Conservation (phyloP, 2,329 filamentous ascomycete species). For the Microdochium nivale region DNA sequence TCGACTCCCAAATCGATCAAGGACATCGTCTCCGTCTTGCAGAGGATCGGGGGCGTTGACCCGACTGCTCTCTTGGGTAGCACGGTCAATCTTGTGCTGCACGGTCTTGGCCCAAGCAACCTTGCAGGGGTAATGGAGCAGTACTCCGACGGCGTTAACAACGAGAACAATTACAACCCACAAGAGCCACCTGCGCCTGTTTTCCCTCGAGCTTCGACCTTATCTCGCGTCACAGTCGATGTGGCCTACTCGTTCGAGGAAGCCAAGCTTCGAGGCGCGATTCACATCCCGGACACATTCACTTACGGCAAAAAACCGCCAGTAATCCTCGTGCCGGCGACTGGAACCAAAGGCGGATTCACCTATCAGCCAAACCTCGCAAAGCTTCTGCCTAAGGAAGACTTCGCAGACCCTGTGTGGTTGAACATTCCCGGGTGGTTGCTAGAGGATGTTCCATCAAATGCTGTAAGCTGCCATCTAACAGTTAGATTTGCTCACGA, state of each 20-base stretch:
- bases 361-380: constrained; percentile 2
- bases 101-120: neutral
- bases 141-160: neutral
- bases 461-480: neutral
- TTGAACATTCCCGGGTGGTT: neutral
- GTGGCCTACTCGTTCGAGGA: constrained; percentile 2
- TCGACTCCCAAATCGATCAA: neutral
- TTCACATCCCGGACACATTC: constrained; percentile 4
- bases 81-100: neutral
- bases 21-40: neutral
- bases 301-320: constrained; percentile 4
- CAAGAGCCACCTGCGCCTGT: neutral
- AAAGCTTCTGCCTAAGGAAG: constrained; percentile 1
- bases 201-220: neutral
- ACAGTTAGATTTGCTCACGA: neutral
- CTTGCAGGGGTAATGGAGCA: neutral
- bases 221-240: neutral
- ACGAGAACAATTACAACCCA: constrained; percentile 1
- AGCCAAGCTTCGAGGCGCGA: constrained; percentile 2
- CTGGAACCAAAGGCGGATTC: constrained; percentile 3
- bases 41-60: neutral
- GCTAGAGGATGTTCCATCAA: neutral
- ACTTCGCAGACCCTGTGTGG: neutral
- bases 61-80: neutral
- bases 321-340: constrained; percentile 2